These are phyloP conservation scores for Monilinia fructicola DNA, from an alignment of 2,329 filamentous ascomycete genomes.

Conservation along the genomic window DNA sequence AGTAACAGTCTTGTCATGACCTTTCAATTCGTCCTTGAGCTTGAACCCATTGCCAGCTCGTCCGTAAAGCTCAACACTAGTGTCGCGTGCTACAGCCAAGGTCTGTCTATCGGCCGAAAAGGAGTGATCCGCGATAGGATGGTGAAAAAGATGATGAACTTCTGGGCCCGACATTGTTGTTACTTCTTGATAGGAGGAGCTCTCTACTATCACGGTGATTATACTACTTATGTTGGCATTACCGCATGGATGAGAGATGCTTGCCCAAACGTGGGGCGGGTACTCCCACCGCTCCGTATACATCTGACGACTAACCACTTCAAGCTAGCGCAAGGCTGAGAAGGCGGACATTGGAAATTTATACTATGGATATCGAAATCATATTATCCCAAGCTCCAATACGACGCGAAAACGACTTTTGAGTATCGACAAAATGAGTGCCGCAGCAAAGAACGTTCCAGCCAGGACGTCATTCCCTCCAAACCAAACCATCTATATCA, in stretches of 20 bases:
- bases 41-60: conserved; percentile 71
- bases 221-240: conserved; percentile 24
- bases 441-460: conserved; percentile 3
- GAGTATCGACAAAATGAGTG: conserved; percentile 12
- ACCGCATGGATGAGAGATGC: conserved; percentile 19
- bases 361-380: conserved; percentile 1
- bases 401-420: conserved; percentile 3
- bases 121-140: conserved; percentile 94
- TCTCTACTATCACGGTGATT: conserved; percentile 83
- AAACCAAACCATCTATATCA: conserved; percentile 84
- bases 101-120: conserved; percentile 91
- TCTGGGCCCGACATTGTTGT: conserved; percentile 75
- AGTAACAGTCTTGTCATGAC: conserved; percentile 95
- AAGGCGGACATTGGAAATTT: conserved; percentile 18
- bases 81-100: conserved; percentile 88
- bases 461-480: conserved; percentile 49
- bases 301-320: conserved; percentile 7
- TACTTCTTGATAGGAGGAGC: conserved; percentile 76
- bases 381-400: conserved; percentile 8
- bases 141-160: conserved; percentile 95
- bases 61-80: conserved; percentile 83
- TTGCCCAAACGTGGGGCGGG: conserved; percentile 18
- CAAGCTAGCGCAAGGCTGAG: conserved; percentile 22
- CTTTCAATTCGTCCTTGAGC: conserved; percentile 88
- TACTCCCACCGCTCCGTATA: background rate